Evolutionary conservation across 768 basidiomycete species (phyloP).

Genomic region (Boletus fagicola): DNA sequence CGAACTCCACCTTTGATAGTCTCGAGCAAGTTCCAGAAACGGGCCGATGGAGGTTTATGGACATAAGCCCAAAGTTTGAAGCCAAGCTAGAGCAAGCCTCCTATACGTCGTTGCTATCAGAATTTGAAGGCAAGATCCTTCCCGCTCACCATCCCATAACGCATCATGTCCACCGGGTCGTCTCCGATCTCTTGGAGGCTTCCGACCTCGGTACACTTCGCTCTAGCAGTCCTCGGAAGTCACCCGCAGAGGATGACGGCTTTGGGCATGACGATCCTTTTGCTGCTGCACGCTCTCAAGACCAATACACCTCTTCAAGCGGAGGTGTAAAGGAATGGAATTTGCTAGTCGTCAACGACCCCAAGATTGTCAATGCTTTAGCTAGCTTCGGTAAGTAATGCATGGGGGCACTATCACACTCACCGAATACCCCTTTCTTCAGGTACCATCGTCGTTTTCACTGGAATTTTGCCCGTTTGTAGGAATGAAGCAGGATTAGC

Average conservation of each 20-base stretch:
- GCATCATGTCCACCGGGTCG: slow-evolving; percentile 66
- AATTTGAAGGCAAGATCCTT: slow-evolving; percentile 56
- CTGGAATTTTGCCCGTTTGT: slow-evolving; percentile 80
- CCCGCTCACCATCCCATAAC: slow-evolving; percentile 66
- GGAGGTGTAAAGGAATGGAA: slow-evolving; percentile 49
- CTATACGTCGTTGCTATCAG: slow-evolving; percentile 43
- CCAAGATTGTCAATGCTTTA: slow-evolving; percentile 71
- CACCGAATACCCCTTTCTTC: not conserved
- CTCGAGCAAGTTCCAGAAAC: slow-evolving; percentile 85
- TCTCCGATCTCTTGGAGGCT: slow-evolving; percentile 62
- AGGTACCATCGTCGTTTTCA: slow-evolving; percentile 84
- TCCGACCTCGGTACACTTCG: slow-evolving; percentile 67
- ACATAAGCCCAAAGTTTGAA: slow-evolving; percentile 59
- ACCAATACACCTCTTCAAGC: slow-evolving; percentile 11
- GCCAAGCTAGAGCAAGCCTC: slow-evolving; percentile 45
- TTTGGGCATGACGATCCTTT: slow-evolving; percentile 26
- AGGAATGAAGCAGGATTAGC: slow-evolving; percentile 80
- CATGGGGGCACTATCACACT: not conserved
- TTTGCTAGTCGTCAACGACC: slow-evolving; percentile 76
- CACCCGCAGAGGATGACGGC: slow-evolving; percentile 12
- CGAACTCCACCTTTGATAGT: slow-evolving; percentile 37
- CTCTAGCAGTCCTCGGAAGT: slow-evolving; percentile 9
- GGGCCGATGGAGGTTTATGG: slow-evolving; percentile 88
- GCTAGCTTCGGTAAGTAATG: slow-evolving; percentile 58
- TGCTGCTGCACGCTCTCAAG: slow-evolving; percentile 1